These are phyloP conservation scores for Neocallimastix lanati DNA, from an alignment of 192 early-diverging fungal genomes.

Conservation along the genomic window DNA sequence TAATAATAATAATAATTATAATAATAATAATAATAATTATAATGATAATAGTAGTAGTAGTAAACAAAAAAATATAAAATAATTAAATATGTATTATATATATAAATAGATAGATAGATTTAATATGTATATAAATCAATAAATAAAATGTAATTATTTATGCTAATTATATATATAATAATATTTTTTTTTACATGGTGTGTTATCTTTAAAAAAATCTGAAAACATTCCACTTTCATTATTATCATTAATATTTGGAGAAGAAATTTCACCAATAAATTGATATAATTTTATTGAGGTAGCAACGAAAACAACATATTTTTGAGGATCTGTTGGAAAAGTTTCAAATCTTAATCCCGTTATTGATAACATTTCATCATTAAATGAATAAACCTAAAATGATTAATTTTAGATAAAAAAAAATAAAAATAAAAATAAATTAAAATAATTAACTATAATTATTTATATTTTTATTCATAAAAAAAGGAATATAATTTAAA, in stretches of 20 bases:
- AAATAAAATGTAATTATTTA: no score
- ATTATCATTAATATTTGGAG: constrained; percentile 15
- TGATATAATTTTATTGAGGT: constrained; percentile 80
- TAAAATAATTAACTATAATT: background rate
- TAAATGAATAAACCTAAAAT: constrained; percentile 43
- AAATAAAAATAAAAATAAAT: no score
- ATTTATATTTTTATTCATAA: background rate
- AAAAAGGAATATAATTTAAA: no score
- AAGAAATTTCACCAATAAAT: constrained; percentile 49
- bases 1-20: no score
- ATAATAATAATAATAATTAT: no score
- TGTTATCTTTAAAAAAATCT: constrained; percentile 45
- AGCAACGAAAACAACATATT: constrained; percentile 61
- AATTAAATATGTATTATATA: no score
- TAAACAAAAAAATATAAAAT: no score
- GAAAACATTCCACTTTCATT: constrained; percentile 54
- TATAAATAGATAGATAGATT: no score
- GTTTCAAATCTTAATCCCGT: constrained; percentile 64
- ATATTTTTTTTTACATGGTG: constrained; percentile 24
- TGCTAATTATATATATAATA: no score
- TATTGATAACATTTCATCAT: constrained; percentile 34
- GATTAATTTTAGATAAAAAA: no score
- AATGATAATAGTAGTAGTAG: no score
- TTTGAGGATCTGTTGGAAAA: constrained; percentile 47
- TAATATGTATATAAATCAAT: no score